Evolutionary conservation across 352 stramenopile genomes (phyloP), one percentile per base, ranked within the genome.

Genomic region (Thalassiosira hispida): DNA sequence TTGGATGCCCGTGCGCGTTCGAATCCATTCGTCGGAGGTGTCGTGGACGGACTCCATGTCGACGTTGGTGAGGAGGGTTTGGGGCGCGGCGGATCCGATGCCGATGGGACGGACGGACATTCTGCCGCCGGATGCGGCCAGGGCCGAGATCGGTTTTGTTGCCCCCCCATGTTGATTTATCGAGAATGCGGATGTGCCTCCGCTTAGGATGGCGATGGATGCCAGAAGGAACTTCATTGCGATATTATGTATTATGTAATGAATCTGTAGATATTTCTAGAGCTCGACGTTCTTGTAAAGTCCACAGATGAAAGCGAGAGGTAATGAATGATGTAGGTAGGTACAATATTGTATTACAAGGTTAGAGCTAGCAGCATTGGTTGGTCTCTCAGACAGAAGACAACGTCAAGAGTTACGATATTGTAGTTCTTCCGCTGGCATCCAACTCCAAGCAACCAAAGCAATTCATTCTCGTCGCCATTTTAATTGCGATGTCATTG

Each of bases 1-100:
- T 8, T 79, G 18, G 64, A 96, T 96, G 7, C 93, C 93, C 12
- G 93, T 96, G 29, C 92, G 78, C 7, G 89, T 90, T 2, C 68
- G 60, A 61, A 96, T 96, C 93, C 93, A 96, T 81, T 96, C 93
- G 76, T 96, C 93, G 38, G 77, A 89, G 6, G 93, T 96, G 61
- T 96, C 93, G 14, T 96, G 89, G 12, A 96, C 79, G 9, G 66
- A 73, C 77, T 95, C 91, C 0, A 96, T 72, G 56, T 95, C 91
- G 2, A 72, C 52, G 65, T 96, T 96, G 29, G 88, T 92, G 18
- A 96, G 77, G 29, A 88, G 66, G 5, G 82, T 92, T 22, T 79
- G 49, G 14, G 86, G 90, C 35, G 79, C 51, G 16, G 75, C 68
- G 35, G 71, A 83, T n/a, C 92, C 92, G 57, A 93, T 93, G 72